Base-by-base conservation (phyloP, 805 yeast genomes). In the Yarrowia alimentaria region DNA sequence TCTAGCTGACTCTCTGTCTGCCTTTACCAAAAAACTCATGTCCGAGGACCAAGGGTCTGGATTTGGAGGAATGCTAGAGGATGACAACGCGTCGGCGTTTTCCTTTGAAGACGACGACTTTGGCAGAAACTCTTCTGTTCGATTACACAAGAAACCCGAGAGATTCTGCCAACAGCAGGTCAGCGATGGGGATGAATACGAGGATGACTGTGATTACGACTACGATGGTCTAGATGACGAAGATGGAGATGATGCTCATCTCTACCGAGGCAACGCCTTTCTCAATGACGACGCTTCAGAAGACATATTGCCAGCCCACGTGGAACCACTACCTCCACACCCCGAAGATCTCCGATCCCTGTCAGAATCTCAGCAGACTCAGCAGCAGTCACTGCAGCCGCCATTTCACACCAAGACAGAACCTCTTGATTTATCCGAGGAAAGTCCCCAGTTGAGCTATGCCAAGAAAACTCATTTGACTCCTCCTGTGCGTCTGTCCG, bases 71-170 rank as follows among this genome's bases (percentile, higher is more conserved):
- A 13, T 24, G 2, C 19, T 37, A 0, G 43, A 37, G 9, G 28
- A 30, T 13, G 50, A 43, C 13, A 20, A 37, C 4, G 30, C 20
- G n/a, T 43, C 50, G 3, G 50, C 35, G 1, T 43, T 43, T 18
- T 43, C 50, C 2, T 43, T 43, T 30, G 50, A 43, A n/a, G 50
- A 43, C 21, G 50, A 43, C 30, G 50, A 31, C 16, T 43, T 30
- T 12, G 50, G 50, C 12, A 5, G 50, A 43, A 43, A 43, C 37
- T 43, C 50, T 12, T 43, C 50, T 5, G 50, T 43, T 5, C 50
- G 50, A 5, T n/a, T 43, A 4, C 50, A 43, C 21, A 43, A 43
- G 37, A 43, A 43, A 11, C 35, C 37, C 9, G 35, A 30, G 14
- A 28, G 37, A n/a, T 43, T 31, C 13, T n/a, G 30, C 3, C 7